phyloP scores from a whole-genome alignment of 768 basidiomycete genomes.

The Leccinum barrowsii region DNA sequence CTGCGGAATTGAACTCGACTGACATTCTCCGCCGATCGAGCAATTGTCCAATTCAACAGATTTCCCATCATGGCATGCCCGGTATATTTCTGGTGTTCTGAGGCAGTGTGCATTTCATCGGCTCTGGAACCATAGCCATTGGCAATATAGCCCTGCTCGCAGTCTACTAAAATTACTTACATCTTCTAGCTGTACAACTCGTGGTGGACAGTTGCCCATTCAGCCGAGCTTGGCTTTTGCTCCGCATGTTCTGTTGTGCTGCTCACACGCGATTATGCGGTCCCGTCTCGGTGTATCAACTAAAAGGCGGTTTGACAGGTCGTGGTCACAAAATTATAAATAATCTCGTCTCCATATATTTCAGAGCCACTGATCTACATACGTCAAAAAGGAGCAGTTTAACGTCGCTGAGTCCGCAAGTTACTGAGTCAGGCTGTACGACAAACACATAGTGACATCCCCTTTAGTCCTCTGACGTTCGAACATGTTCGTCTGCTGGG shows the following conservation, averaged over 20 bases:
- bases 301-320: slow-evolving; percentile 1
- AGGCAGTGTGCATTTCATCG: background rate
- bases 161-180: background rate
- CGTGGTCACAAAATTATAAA: background rate
- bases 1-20: background rate
- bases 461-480: slow-evolving; percentile 15
- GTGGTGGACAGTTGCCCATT: background rate
- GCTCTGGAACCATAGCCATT: background rate
- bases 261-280: slow-evolving; percentile 6
- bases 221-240: background rate
- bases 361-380: background rate
- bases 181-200: background rate
- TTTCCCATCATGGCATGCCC: background rate
- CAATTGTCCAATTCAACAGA: background rate
- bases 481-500: slow-evolving; percentile 42
- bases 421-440: background rate
- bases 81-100: background rate
- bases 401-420: background rate
- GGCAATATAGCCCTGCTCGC: background rate
- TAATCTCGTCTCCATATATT: background rate
- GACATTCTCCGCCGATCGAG: slow-evolving; percentile 13
- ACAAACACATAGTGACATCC: background rate
- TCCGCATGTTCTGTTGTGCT: background rate
- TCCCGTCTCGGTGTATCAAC: slow-evolving; percentile 13
- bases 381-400: background rate